A percentile compares a stretch with the other conserved stretches of the same genome.
Conservation (phyloP, 164 flowering plant genomes). For the Taxillus chinensis region DNA sequence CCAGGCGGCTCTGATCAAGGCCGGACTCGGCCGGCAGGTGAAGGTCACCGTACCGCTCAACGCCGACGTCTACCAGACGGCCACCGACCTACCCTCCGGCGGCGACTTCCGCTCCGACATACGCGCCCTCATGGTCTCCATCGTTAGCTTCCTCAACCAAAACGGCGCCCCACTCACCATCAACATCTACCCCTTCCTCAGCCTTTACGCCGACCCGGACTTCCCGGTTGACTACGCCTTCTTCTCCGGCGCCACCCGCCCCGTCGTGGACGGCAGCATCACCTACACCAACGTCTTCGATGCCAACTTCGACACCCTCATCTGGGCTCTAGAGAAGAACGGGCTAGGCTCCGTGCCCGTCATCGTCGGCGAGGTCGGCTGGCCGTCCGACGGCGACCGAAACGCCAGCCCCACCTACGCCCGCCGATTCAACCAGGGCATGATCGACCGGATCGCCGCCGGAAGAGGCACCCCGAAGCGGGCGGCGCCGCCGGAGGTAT, state of each 20-base stretch:
- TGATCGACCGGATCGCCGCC: constrained; percentile 32
- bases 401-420: constrained; percentile 54
- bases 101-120: constrained; percentile 89
- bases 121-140: constrained; percentile 57
- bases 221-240: constrained; percentile 89
- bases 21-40: constrained; percentile 68
- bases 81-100: constrained; percentile 58
- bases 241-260: constrained; percentile 30
- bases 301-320: constrained; percentile 82
- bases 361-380: constrained; percentile 79
- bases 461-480: constrained; percentile 75
- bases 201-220: constrained; percentile 69
- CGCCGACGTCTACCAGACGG: constrained; percentile 75
- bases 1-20: constrained; percentile 89
- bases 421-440: constrained; percentile 67
- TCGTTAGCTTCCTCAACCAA: constrained; percentile 61
- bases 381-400: constrained; percentile 85
- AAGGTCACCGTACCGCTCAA: constrained; percentile 82
- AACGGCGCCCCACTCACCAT: constrained; percentile 54
- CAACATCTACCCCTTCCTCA: constrained; percentile 93
- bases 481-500: constrained; percentile 43
- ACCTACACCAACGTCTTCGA: constrained; percentile 86
- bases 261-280: constrained; percentile 63
- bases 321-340: constrained; percentile 73
- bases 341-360: constrained; percentile 54